Evolutionary conservation across 768 basidiomycete genomes (phyloP).

Genomic region (Panaeolus cyanescens): DNA sequence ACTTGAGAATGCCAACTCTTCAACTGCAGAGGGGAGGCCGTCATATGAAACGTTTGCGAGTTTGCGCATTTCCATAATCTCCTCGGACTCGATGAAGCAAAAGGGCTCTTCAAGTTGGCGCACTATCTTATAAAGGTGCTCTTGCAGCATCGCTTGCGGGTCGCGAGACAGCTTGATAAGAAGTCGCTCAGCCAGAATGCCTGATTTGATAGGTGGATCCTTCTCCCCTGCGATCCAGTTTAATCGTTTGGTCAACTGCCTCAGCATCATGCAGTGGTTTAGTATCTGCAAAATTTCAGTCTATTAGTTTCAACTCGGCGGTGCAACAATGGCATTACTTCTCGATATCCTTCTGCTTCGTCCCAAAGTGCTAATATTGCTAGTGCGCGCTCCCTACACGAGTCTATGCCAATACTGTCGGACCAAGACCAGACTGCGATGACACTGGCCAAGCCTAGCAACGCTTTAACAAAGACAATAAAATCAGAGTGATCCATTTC

Average conservation of each 20-base stretch:
- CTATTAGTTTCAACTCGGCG: background rate
- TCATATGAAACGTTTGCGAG: slow-evolving; percentile 70
- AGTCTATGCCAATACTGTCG: slow-evolving; percentile 69
- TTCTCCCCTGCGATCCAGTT: slow-evolving; percentile 72
- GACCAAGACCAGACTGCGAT: slow-evolving; percentile 80
- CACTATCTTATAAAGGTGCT: slow-evolving; percentile 60
- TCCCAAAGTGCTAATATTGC: slow-evolving; percentile 70
- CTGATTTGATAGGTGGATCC: slow-evolving; percentile 60
- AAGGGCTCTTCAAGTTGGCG: slow-evolving; percentile 60
- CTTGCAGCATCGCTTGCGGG: slow-evolving; percentile 59
- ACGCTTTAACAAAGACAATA: slow-evolving; percentile 63
- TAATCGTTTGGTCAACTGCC: slow-evolving; percentile 71
- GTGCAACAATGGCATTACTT: slow-evolving; percentile 42
- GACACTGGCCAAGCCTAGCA: slow-evolving; percentile 66
- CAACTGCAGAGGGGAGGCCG: slow-evolving; percentile 62
- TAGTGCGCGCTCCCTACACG: slow-evolving; percentile 64
- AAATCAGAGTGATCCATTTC: slow-evolving; percentile 56
- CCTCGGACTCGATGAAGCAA: slow-evolving; percentile 61
- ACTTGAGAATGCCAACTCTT: slow-evolving; percentile 54
- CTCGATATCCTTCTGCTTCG: slow-evolving; percentile 66
- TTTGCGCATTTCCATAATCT: slow-evolving; percentile 58
- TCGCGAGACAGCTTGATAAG: slow-evolving; percentile 60
- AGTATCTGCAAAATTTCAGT: slow-evolving; percentile 53
- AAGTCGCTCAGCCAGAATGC: slow-evolving; percentile 70
- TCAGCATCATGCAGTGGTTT: slow-evolving; percentile 70